These are phyloP conservation scores for Chlamydomonas incerta DNA, from an alignment of 139 green algal species.

Conservation along the genomic window DNA sequence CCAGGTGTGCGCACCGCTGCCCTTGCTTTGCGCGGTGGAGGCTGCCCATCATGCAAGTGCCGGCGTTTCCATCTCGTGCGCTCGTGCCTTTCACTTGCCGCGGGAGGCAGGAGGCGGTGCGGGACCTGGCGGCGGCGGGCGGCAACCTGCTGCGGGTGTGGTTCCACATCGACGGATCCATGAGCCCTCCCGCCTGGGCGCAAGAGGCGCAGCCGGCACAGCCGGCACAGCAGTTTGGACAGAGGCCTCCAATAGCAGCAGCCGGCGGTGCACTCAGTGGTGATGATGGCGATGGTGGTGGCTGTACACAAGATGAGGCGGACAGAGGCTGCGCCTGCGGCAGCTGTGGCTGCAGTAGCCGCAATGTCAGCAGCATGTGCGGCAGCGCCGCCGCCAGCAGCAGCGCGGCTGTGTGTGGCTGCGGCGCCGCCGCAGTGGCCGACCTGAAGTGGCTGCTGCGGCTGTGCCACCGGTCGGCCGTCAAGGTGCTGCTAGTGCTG, in stretches of 20 bases:
- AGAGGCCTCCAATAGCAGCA: neutral
- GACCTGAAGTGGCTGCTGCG: slow-evolving; percentile 38
- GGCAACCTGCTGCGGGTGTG: slow-evolving; percentile 36
- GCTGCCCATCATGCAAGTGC: too few species aligned
- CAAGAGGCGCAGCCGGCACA: too few species aligned
- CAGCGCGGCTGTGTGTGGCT: slow-evolving; percentile 4
- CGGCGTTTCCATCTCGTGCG: too few species aligned
- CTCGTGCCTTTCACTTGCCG: too few species aligned
- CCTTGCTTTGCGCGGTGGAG: too few species aligned
- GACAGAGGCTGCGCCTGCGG: neutral
- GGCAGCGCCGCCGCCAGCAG: neutral
- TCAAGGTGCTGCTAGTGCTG: slow-evolving; percentile 31
- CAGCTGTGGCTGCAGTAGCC: neutral
- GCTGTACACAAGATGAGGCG: neutral
- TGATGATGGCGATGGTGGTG: too few species aligned
- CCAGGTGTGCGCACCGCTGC: too few species aligned
- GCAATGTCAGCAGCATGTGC: neutral
- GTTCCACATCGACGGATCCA: slow-evolving; percentile 23
- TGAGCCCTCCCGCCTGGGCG: neutral
- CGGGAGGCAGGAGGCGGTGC: neutral
- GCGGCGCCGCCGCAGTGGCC: neutral
- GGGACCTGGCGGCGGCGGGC: slow-evolving; percentile 2
- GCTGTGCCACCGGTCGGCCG: neutral
- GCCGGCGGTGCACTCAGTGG: too few species aligned
- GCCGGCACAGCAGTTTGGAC: too few species aligned